Base-by-base conservation (phyloP, 164 flowering plant species). In the Tetracentron sinense region DNA sequence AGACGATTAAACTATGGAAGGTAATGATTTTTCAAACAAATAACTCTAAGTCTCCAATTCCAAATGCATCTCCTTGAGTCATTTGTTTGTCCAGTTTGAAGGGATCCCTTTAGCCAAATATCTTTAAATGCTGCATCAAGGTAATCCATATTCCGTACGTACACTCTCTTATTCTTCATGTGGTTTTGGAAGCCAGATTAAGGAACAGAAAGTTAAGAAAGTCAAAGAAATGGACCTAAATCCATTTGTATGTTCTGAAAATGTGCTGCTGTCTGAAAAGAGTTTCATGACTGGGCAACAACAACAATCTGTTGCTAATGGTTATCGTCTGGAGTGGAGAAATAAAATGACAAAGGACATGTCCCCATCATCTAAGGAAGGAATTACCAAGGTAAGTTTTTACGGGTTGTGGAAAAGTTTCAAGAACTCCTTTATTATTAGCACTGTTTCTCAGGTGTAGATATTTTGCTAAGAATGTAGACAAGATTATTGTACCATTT, bases 1-100 rank as follows among this genome's bases (percentile, higher is more conserved):
- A 77, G 77, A 87, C 96, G 19, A 79, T 90, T 69, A 90, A 90
- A 67, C 70, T 85, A 21, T 87, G 92, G 93, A 90, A 84, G 93
- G 96, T 87, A 74, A 29, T 48, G 19, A 12, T 57, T 42, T 52
- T 26, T 56, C 27, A 15, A 31, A 30, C 1, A 27, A 22, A 14
- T 23, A 4, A n/a, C n/a, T n/a, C n/a, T n/a, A n/a, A n/a, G n/a
- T n/a, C n/a, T n/a, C n/a, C n/a, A n/a, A n/a, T n/a, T n/a, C n/a
- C n/a, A n/a, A n/a, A n/a, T n/a, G n/a, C n/a, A 17, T 42, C 15
- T 42, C 47, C 22, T 47, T 47, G 51, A 47, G 22, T 53, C 56
- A 53, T 63, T 53, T 54, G 17, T 20, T 14, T 29, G 16, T 4
- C 1, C 11, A 6, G 27, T 53, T 26, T 16, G n/a, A 6, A 23